Evolutionary conservation across 371 early-diverging fungal species (phyloP), one percentile per base, ranked within the genome.

Genomic region (Apophysomyces variabilis): DNA sequence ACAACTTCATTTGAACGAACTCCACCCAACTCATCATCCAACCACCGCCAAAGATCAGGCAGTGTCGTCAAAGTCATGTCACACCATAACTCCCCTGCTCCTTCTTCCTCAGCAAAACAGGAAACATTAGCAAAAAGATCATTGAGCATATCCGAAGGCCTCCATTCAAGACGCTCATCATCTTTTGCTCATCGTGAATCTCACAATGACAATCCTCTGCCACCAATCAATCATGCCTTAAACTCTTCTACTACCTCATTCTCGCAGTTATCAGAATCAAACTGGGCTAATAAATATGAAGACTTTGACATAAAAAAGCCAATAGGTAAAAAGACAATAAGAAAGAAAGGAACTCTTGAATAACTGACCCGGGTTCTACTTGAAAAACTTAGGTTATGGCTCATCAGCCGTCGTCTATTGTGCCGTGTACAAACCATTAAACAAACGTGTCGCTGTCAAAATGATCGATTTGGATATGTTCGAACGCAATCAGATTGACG

Each of bases 371-470:
- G 32, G 3, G 32, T 50, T 21, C 16, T 0, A 21, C 32, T 21
- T 50, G 16, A 18, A 7, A 47, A n/a, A 16, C 14, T 8, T 70
- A 90, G 93, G 93, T 4, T 90, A 87, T 71, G 93, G 93, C 9
- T 89, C 91, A 0, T 92, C 92, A 1, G 93, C 92, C 1, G 79
- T 86, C 11, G 93, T 92, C 7, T 90, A 91, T 74, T 77, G 80
- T 45, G 90, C 91, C 6, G 43, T 43, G 35, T 66, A 69, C 44
- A 44, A 65, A 58, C 62, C 46, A 44, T 36, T 60, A 16, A 63
- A 62, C 38, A 65, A 58, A 44, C 59, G 63, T 11, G 60, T 65
- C 45, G 67, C 62, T 57, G 62, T 60, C 26, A 67, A 62, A 57
- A 50, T 62, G 45, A 59, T 67, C 35, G 67, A 63, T 32, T 35